Percentiles rank a stretch among this genome's conserved stretches.
Evolutionary conservation across 257 asterid genomes (phyloP).

Genomic region (Nicotiana paniculata): DNA sequence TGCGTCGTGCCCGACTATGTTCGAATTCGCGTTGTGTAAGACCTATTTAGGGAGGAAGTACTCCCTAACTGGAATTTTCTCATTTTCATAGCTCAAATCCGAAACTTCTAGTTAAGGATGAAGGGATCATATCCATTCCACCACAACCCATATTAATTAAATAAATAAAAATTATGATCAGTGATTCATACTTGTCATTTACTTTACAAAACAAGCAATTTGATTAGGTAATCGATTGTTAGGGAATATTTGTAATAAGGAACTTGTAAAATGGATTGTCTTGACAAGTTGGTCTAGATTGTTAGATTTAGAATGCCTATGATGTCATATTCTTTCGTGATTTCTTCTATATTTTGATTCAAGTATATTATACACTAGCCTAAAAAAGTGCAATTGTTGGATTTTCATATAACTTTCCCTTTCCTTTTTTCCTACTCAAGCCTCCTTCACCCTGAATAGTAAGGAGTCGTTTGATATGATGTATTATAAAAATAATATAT

Average conservation of each 20-base stretch:
- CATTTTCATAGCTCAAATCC: rapidly evolving
- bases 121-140: no score
- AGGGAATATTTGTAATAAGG: background rate
- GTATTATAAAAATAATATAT: no score
- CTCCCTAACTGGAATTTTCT: no score
- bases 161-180: background rate
- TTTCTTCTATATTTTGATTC: background rate
- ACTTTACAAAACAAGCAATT: background rate
- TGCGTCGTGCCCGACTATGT: rapidly evolving
- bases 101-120: no score
- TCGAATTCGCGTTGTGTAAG: rapidly evolving
- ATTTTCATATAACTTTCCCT: no score
- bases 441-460: no score
- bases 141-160: no score
- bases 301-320: background rate
- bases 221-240: background rate
- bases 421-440: no score
- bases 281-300: background rate
- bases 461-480: no score
- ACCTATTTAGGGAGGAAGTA: no score
- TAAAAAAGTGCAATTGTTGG: background rate
- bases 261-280: background rate
- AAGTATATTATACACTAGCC: background rate
- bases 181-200: background rate
- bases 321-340: background rate